Evolutionary conservation across 1,284 basidiomycete species (phyloP), one percentile per base, ranked within the genome.

Genomic region (Polyporus tsugae): DNA sequence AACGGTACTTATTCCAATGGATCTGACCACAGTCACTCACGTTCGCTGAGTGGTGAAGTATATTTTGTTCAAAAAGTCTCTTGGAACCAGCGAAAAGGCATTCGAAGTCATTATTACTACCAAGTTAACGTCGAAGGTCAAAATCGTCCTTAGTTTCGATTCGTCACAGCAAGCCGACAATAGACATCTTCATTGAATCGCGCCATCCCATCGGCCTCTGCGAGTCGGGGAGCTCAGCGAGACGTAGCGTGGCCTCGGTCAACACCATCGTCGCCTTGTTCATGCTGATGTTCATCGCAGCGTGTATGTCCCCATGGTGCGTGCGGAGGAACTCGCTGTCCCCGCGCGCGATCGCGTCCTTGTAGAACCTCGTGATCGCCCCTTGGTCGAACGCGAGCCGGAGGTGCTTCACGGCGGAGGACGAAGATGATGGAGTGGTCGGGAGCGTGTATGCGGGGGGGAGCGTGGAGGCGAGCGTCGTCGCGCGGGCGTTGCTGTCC

Each of bases 181-280:
- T 15, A 13, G 52, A 55, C 3, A 17, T 33, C 52, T 55, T 55
- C 52, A 55, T 55, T 13, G 25, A 33, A 17, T 11, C 29, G 11
- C 29, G 33, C 52, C 52, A 55, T n/a, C 15, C 52, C 6, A 13
- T 7, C 5, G 25, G 13, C 52, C 52, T 33, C 29, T 15, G 13
- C 4, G 29, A 17, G 13, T 55, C 52, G 3, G 52, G 52, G 11
- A 55, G 25, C 11, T 55, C 52, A 29, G 64, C 66, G 58, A 70
- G 42, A 36, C 62, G 52, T 29, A 70, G 65, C 59, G 66, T 25
- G 33, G 55, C 13, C 60, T 66, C 67, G 53, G 64, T 53, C 62
- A 68, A 62, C 59, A 58, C 58, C 59, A 46, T 62, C 42, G 42
- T 61, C 33, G 29, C 29, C 41, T 35, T 38, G 6, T 49, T 25